Conservation (phyloP, 2,329 filamentous ascomycete species). For the Raffaelea deltoideospora region DNA sequence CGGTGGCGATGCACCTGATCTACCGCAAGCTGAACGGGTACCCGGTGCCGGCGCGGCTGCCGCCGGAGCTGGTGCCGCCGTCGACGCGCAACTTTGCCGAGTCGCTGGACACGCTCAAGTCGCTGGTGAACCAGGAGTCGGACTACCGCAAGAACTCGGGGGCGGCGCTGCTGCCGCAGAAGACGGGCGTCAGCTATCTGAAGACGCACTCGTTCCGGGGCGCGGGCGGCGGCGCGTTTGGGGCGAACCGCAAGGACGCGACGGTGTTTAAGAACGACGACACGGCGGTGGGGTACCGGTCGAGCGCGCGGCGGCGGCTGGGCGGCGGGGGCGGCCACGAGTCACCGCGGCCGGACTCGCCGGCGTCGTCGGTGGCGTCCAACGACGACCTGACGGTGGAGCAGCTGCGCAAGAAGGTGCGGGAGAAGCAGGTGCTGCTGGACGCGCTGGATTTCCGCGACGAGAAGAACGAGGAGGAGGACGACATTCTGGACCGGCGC, state of each 20-base stretch:
- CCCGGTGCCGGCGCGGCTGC: constrained; percentile 72
- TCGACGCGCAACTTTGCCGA: constrained; percentile 88
- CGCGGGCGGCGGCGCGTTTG: constrained; percentile 38
- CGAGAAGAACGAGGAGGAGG: constrained; percentile 76
- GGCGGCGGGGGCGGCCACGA: constrained; percentile 46
- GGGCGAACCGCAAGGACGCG: constrained; percentile 67
- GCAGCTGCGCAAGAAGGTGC: constrained; percentile 81
- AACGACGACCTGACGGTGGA: constrained; percentile 75
- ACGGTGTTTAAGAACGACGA: constrained; percentile 97
- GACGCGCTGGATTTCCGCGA: constrained; percentile 96
- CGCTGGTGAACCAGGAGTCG: constrained; percentile 75
- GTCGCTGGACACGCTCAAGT: constrained; percentile 87
- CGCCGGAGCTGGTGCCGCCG: constrained; percentile 83
- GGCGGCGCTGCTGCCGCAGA: constrained; percentile 80
- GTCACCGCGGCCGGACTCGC: constrained; percentile 69
- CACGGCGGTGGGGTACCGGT: constrained; percentile 81
- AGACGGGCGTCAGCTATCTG: constrained; percentile 94
- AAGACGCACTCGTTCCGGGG: constrained; percentile 87
- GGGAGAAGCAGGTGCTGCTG: constrained; percentile 83
- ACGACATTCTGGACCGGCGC: constrained; percentile 78
- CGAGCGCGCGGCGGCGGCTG: constrained; percentile 73
- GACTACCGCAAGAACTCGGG: constrained; percentile 80
- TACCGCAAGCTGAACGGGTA: constrained; percentile 96
- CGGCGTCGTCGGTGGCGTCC: constrained; percentile 51
- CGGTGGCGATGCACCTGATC: constrained; percentile 97